A percentile compares a stretch with the other conserved stretches of the same genome.
These are phyloP conservation scores for Cornus controversa DNA, from an alignment of 148 eudicot species.

Conservation along the genomic window DNA sequence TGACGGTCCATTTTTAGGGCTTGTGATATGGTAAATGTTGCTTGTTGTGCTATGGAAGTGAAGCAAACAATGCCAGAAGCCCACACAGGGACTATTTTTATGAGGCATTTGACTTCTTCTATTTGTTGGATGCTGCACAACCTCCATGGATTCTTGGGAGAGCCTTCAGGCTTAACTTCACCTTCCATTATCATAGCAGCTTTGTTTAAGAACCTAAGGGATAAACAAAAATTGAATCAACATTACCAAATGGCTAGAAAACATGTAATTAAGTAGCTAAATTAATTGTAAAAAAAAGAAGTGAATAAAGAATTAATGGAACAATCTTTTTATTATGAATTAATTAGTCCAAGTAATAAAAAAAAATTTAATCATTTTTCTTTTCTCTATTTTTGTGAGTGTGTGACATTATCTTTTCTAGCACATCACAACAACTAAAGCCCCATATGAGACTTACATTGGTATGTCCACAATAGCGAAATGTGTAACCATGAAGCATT, in stretches of 20 bases:
- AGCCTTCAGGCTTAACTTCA: slow-evolving; percentile 35
- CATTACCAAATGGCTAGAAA: too few relatives aligned
- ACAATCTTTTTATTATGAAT: too few relatives aligned
- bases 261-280: too few relatives aligned
- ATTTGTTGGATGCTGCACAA: slow-evolving; percentile 58
- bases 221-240: too few relatives aligned
- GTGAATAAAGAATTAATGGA: too few relatives aligned
- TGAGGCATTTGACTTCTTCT: slow-evolving; percentile 69
- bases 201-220: slow-evolving; percentile 57
- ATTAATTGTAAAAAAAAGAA: too few relatives aligned
- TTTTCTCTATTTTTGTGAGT: neutral
- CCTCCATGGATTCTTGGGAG: slow-evolving; percentile 46
- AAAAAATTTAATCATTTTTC: too few relatives aligned
- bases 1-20: slow-evolving; percentile 66
- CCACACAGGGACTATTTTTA: slow-evolving; percentile 68
- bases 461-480: neutral
- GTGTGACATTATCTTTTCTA: neutral
- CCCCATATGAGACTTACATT: neutral
- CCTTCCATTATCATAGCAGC: slow-evolving; percentile 57
- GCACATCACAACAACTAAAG: neutral
- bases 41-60: slow-evolving; percentile 60
- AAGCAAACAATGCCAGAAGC: slow-evolving; percentile 65
- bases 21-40: slow-evolving; percentile 62
- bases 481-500: neutral
- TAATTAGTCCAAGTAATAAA: too few relatives aligned